Percentiles rank a stretch among this genome's conserved stretches.
These are phyloP conservation scores for Vachellia collinsii DNA, from an alignment of 306 rosid species.

Conservation along the genomic window DNA sequence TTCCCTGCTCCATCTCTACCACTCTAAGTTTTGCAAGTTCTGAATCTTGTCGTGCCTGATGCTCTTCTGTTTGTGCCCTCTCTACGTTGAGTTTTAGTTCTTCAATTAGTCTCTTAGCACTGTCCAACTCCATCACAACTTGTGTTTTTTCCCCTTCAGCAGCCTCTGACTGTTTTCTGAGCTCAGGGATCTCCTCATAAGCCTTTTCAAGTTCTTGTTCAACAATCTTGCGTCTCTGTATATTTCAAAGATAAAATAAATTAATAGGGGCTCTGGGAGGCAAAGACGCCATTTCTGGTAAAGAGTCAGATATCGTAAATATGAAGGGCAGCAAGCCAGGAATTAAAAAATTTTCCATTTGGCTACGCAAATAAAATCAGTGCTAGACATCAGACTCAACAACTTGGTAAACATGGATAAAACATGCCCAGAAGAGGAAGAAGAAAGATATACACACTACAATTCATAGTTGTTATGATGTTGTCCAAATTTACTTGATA, in stretches of 20 bases:
- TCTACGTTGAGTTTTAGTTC: slow-evolving; percentile 93
- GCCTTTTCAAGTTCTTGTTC: slow-evolving; percentile 89
- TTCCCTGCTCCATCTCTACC: slow-evolving; percentile 99
- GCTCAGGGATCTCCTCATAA: slow-evolving; percentile 77
- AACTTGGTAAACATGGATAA: background rate
- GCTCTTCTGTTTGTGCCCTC: slow-evolving; percentile 96
- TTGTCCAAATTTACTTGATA: slow-evolving; percentile 25
- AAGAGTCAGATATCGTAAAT: slow-evolving; percentile 9
- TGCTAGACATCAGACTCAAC: slow-evolving; percentile 7
- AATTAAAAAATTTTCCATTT: background rate
- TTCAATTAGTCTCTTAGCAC: slow-evolving; percentile 85
- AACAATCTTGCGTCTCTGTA: slow-evolving; percentile 78
- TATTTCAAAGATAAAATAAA: slow-evolving; percentile 31
- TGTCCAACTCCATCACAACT: slow-evolving; percentile 80
- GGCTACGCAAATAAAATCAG: background rate
- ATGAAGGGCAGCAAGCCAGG: slow-evolving; percentile 14
- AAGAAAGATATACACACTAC: background rate
- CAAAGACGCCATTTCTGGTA: slow-evolving; percentile 17
- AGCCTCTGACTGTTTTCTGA: slow-evolving; percentile 62
- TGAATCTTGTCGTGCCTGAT: slow-evolving; percentile 92
- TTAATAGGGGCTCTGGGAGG: slow-evolving; percentile 34
- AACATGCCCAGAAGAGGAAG: background rate
- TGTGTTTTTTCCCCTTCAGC: slow-evolving; percentile 66
- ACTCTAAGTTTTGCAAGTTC: slow-evolving; percentile 98
- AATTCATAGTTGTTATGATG: slow-evolving; percentile 14